Evolutionary conservation across 495 filamentous ascomycete genomes (phyloP).

Genomic region (Cairneyella variabilis): DNA sequence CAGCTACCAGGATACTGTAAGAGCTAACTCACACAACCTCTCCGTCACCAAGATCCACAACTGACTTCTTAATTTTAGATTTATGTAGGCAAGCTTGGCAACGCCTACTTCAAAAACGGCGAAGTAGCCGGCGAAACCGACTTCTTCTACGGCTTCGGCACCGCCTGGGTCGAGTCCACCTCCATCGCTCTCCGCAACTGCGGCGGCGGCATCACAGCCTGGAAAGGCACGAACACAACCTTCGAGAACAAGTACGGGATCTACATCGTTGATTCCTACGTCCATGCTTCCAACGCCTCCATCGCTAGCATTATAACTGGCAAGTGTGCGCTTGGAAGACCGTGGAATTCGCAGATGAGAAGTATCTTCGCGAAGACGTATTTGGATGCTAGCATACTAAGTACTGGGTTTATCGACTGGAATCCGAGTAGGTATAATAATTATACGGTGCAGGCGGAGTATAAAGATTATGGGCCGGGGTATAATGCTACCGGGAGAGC

Average conservation of each 20-base stretch:
- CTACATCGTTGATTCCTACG: conserved; percentile 49
- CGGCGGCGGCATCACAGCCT: conserved; percentile 60
- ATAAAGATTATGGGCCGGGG: conserved; percentile 48
- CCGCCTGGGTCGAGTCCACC: conserved; percentile 42
- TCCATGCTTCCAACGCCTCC: conserved; percentile 47
- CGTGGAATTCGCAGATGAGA: conserved; percentile 53
- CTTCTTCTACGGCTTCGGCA: conserved; percentile 53
- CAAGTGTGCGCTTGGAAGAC: conserved; percentile 53
- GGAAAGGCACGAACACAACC: conserved; percentile 63
- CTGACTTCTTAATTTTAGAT: conserved; percentile 31
- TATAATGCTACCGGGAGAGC: conserved; percentile 46
- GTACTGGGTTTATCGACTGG: conserved; percentile 55
- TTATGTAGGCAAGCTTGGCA: conserved; percentile 58
- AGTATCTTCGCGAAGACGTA: conserved; percentile 49
- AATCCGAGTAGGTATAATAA: conserved; percentile 33
- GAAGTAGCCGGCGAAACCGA: conserved; percentile 57
- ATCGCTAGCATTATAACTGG: conserved; percentile 44
- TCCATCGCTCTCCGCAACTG: conserved; percentile 46
- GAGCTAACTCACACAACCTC: no score
- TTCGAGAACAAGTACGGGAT: conserved; percentile 59
- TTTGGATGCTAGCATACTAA: conserved; percentile 47
- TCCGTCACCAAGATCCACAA: background rate
- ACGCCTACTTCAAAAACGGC: conserved; percentile 51
- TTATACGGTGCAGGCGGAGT: conserved; percentile 53
- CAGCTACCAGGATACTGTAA: conserved; percentile 55